Evolutionary conservation across 176 grass and related monocot genomes (phyloP), one percentile per base, ranked within the genome.

Genomic region (Pharus latifolius): DNA sequence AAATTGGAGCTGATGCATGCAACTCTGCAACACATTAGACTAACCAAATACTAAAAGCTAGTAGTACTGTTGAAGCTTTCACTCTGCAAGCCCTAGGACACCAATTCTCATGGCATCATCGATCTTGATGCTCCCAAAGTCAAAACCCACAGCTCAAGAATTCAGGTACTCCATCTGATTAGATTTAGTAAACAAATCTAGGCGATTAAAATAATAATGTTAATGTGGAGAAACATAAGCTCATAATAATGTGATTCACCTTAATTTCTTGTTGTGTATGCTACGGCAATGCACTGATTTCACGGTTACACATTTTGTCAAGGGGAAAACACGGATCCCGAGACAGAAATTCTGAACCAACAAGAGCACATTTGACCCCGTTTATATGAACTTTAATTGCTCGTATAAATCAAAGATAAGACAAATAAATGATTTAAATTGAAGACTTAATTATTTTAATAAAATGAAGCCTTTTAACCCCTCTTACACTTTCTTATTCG

Each of bases 71-170:
- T 57, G 32, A 75, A 78, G 63, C 53, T 46, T 72, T 20, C 62
- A 37, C 14, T 58, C 41, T 64, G 72, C 64, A 48, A 62, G 75
- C 52, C 67, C 85, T 72, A 51, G 74, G 69, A 76, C 76, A 72
- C 69, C 81, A 34, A 64, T 88, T 87, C 83, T 86, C 79, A 73
- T 83, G 83, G 73, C 70, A 73, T n/a, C n/a, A n/a, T n/a, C n/a
- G n/a, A n/a, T 78, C 83, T 79, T 6, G 68, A 74, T 62, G 63
- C 56, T 77, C 68, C 41, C 49, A 29, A 92, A 88, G 85, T 88
- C 90, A 92, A 92, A 85, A 73, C 69, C 62, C 82, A 69, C 89
- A 67, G 81, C 78, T 75, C 73, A 75, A 66, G 44, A 49, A 67
- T 65, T 64, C 73, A 37, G 55, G 27, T 58, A 18, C 22, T 7